Base-by-base conservation (phyloP, 148 eudicot species). In the Camellia sinensis region DNA sequence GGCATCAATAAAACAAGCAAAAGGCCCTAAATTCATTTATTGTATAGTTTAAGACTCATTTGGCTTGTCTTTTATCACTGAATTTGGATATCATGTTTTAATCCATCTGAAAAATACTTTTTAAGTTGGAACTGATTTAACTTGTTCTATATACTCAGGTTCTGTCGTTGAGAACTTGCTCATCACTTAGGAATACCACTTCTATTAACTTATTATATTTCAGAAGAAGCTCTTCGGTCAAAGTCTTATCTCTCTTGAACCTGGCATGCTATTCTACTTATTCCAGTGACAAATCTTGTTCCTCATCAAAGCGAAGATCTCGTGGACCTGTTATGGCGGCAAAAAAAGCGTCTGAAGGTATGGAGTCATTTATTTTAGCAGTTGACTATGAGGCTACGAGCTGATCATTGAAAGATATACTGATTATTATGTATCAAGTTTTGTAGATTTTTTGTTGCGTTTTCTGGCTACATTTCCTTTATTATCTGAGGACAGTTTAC, bases 281-380 rank as follows among this genome's bases (percentile, higher is more conserved):
- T 78, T 77, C 91, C 22, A 79, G 83, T 71, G 84, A 67, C 48
- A 91, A 81, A 57, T 85, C 80, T 73, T 79, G 79, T 57, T 66
- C 86, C 57, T 90, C 98, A 22, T 92, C 94, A 54, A 97, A 91
- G 86, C 84, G 97, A 75, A 88, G 98, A 88, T 87, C 97, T 73
- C 98, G 97, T 85, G 99, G 97, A 78, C 98, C 99, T 45, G 89
- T 94, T 60, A 94, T 97, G 98, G 98, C 97, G 0, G 99, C 97
- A 10, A 97, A 94, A 86, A 92, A 91, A 83, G 88, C 88, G 61
- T 75, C 91, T 71, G 86, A 83, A 85, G 98, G 99, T 96, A 82
- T 43, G 59, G 44, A 64, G 21, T 54, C 37, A 40, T 69, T 9
- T 67, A 29, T 82, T 82, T 29, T 69, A 59, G 12, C 17, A 29